Base-by-base conservation (phyloP, 768 basidiomycete species). In the Tricholoma terreum region DNA sequence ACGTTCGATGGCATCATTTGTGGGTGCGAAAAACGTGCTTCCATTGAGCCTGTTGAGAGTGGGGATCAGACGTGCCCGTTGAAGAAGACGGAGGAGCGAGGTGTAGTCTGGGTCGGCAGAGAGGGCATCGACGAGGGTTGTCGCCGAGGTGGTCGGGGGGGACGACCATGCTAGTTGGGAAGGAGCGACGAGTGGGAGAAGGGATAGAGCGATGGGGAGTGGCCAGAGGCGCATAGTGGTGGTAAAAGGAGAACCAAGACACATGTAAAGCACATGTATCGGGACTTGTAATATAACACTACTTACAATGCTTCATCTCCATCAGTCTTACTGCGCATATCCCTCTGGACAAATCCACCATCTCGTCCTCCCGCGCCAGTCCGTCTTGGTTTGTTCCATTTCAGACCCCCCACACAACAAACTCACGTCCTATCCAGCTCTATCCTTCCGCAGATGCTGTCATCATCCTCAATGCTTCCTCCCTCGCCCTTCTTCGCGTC, bases 11-110 rank as follows among this genome's bases (percentile, higher is more conserved):
- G 97, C 97, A 57, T 92, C 86, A 73, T 99, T 95, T 17, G 92
- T 97, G 1, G 97, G 97, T 1, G 97, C 97, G 66, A 98, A 98
- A 48, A 99, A 70, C 24, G 97, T 97, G 68, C 81, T 81, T 38
- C 78, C 84, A 57, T 90, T 86, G 62, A 99, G 85, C 62, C 78
- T 84, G 71, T 96, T 97, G 61, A 99, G 80, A 6, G 92, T 92
- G 1, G 97, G 97, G 54, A 99, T 86, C 60, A 98, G 86, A 58
- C 86, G 86, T 3, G 96, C 82, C 12, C 84, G 82, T 70, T 96
- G 94, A 10, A 98, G 79, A 12, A 98, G 83, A 19, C 68, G 68
- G 15, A 98, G 74, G 15, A 97, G 77, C 27, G 84, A 86, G 1
- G 84, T 75, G 67, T 92, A 95, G 71, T 96, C 87, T 2, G 84